Evolutionary conservation across 2,329 filamentous ascomycete species (phyloP), one percentile per base, ranked within the genome.

Genomic region (Trichoderma simmonsii): DNA sequence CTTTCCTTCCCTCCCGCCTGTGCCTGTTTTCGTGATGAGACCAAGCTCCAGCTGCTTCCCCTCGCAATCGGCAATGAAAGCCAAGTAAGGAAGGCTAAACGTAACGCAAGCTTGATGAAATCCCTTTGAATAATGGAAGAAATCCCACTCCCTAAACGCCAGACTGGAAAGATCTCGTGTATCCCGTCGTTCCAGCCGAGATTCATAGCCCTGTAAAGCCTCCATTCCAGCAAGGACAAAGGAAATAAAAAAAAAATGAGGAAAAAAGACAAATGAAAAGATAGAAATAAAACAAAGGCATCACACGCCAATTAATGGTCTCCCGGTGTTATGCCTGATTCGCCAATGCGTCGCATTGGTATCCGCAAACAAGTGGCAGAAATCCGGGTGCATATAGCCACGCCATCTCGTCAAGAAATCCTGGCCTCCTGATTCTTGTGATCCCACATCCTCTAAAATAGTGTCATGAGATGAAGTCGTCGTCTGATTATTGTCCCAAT

Each of bases 321-420:
- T 21, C 66, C 28, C 9, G n/a, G 15, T 70, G 56, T 73, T 73
- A 72, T 36, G 5, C 11, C 74, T 18, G 11, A 60, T 60, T 34
- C 28, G 11, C 75, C 74, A 76, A 75, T 74, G 75, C 73, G 73
- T 73, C 18, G 64, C 56, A 60, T 48, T 43, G 64, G 48, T 32
- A 54, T 72, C 54, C 66, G 32, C 51, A 43, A 43, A 74, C 77
- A 75, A 76, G 75, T 74, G 76, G 76, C 75, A 76, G 72, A 75
- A 78, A 78, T 36, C 77, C 75, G 75, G 78, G 76, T 77, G 77
- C 77, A 78, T 72, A 74, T 51, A 21, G 74, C 74, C 74, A 71
- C 59, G 57, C 66, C 66, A 74, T 69, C 57, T 61, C 64, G 30
- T 64, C 57, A 65, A 61, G 57, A 57, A 60, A 34, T 43, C 71